Percentiles rank a stretch among this genome's conserved stretches.
Conservation (phyloP, 495 filamentous ascomycete species). For the Apiosordaria backusii region DNA sequence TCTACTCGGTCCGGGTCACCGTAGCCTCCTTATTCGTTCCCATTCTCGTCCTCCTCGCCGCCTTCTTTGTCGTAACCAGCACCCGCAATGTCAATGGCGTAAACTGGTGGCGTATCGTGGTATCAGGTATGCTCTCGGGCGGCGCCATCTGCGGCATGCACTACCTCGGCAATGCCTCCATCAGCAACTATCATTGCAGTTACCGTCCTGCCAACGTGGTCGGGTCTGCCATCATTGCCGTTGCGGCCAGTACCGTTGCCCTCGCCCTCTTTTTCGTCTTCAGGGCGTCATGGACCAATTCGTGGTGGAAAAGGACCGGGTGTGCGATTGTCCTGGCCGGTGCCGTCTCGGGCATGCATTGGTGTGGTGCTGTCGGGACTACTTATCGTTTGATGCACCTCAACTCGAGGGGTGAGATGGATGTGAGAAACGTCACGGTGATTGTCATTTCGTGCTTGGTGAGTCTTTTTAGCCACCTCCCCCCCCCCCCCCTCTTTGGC, state of each 20-base stretch:
- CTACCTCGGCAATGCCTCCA: slow-evolving; percentile 80
- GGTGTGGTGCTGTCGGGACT: slow-evolving; percentile 73
- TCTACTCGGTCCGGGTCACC: slow-evolving; percentile 70
- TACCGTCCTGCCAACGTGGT: slow-evolving; percentile 59
- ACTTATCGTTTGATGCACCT: slow-evolving; percentile 49
- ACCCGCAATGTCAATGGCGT: slow-evolving; percentile 55
- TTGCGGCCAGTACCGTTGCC: slow-evolving; percentile 62
- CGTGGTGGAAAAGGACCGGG: slow-evolving; percentile 66
- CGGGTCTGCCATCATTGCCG: slow-evolving; percentile 67
- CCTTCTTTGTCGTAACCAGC: slow-evolving; percentile 68
- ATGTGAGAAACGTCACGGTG: slow-evolving; percentile 56
- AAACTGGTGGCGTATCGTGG: slow-evolving; percentile 53
- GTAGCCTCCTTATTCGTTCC: slow-evolving; percentile 78
- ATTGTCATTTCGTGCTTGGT: slow-evolving; percentile 59
- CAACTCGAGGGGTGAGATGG: slow-evolving; percentile 28
- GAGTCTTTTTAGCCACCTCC: slow-evolving; percentile 44
- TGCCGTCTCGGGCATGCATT: slow-evolving; percentile 85
- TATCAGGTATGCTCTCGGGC: slow-evolving; percentile 66
- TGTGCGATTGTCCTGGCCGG: slow-evolving; percentile 65
- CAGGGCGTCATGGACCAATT: slow-evolving; percentile 72
- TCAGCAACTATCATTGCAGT: slow-evolving; percentile 66
- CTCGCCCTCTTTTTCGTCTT: slow-evolving; percentile 74
- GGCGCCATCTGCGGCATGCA: slow-evolving; percentile 83
- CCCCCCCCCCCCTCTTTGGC: background rate
- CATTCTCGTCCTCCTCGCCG: slow-evolving; percentile 65